Percentiles rank a stretch among this genome's conserved stretches.
These are phyloP conservation scores for Mycena maculata DNA, from an alignment of 768 basidiomycete genomes.

Conservation along the genomic window DNA sequence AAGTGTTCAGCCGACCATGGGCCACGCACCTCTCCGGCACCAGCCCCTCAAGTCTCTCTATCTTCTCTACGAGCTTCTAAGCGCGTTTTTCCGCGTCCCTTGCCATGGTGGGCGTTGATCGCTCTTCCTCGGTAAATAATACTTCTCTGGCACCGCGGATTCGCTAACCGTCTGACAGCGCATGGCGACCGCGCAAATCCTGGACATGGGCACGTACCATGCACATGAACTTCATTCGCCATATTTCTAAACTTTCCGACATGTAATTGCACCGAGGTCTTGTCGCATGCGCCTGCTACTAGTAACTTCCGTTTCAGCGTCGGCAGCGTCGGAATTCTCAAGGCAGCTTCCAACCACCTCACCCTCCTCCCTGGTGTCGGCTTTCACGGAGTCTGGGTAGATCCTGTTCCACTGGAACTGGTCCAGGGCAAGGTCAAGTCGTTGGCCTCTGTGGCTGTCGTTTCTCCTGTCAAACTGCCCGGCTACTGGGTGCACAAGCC, in stretches of 20 bases:
- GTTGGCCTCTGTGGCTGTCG: slow-evolving; percentile 53
- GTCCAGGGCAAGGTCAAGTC: slow-evolving; percentile 56
- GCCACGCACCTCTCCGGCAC: slow-evolving; percentile 36
- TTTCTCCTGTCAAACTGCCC: slow-evolving; percentile 58
- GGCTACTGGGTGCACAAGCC: slow-evolving; percentile 68
- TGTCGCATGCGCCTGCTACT: background rate
- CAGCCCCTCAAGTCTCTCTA: slow-evolving; percentile 66
- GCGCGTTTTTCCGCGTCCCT: slow-evolving; percentile 59
- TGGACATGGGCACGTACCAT: slow-evolving; percentile 59
- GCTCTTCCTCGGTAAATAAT: slow-evolving; percentile 49
- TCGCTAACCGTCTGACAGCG: slow-evolving; percentile 40
- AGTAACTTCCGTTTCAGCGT: slow-evolving; percentile 5
- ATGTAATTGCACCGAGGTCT: background rate
- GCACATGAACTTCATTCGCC: slow-evolving; percentile 49
- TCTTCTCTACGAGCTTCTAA: slow-evolving; percentile 54
- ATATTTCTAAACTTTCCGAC: slow-evolving; percentile 27
- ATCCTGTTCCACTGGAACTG: slow-evolving; percentile 50
- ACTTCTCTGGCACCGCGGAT: background rate
- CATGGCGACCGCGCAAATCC: slow-evolving; percentile 56
- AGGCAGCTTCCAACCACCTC: slow-evolving; percentile 49
- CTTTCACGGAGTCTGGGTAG: slow-evolving; percentile 64
- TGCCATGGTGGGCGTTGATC: slow-evolving; percentile 58
- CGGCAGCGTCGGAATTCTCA: slow-evolving; percentile 52
- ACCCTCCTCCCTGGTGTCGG: slow-evolving; percentile 54
- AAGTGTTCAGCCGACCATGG: background rate